phyloP scores from a whole-genome alignment of 495 filamentous ascomycete genomes.

The Darksidea phi region DNA sequence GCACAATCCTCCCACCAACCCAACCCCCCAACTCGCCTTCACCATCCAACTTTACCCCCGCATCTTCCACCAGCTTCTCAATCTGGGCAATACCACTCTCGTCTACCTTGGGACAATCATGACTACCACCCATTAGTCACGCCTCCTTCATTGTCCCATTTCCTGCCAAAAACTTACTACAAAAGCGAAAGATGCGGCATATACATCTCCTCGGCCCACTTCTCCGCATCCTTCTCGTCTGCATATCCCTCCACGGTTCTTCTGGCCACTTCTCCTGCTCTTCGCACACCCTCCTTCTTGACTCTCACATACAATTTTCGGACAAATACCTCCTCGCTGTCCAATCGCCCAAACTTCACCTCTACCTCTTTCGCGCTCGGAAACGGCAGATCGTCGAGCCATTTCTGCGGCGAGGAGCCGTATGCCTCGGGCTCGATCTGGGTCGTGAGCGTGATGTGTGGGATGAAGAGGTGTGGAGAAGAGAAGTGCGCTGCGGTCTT shows the following conservation, averaged over 20 bases:
- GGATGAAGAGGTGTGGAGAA: conserved; percentile 35
- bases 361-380: conserved; percentile 19
- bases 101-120: conserved; percentile 17
- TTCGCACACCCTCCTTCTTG: conserved; percentile 21
- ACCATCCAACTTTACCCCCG: conserved; percentile 24
- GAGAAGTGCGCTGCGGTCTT: conserved; percentile 21
- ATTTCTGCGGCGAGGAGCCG: conserved; percentile 34
- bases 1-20: conserved; percentile 37
- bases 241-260: conserved; percentile 13
- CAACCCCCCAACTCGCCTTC: conserved; percentile 32
- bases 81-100: conserved; percentile 29
- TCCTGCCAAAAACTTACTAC: conserved; percentile 39
- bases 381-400: conserved; percentile 34
- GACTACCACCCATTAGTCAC: neutral
- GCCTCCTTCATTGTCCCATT: neutral
- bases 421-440: conserved; percentile 26
- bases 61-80: conserved; percentile 18
- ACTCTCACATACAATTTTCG: conserved; percentile 37
- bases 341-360: conserved; percentile 28
- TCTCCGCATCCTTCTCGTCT: conserved; percentile 21
- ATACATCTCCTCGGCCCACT: conserved; percentile 39
- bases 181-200: conserved; percentile 40
- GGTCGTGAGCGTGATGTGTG: conserved; percentile 43
- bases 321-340: conserved; percentile 35
- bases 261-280: conserved; percentile 23